These are phyloP conservation scores for Penicillium sumatraense DNA, from an alignment of 2,329 filamentous ascomycete genomes.

Conservation along the genomic window DNA sequence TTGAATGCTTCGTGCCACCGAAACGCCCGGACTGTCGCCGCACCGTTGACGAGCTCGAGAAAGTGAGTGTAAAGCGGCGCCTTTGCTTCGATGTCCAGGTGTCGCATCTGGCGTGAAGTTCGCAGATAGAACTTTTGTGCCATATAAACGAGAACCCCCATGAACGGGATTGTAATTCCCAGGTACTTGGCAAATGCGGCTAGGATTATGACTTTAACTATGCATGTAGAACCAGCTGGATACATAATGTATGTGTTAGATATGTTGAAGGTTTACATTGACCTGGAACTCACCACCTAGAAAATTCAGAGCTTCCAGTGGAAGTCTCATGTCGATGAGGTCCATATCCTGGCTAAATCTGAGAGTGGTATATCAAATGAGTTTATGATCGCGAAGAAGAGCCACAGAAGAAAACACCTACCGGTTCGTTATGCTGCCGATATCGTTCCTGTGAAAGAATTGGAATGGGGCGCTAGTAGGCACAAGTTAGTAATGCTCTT, in stretches of 20 bases:
- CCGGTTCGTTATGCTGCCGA: slow-evolving; percentile 17
- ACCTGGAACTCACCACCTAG: slow-evolving; percentile 6
- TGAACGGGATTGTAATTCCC: slow-evolving; percentile 4
- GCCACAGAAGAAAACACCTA: no score
- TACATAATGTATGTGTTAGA: no score
- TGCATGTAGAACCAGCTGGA: no score
- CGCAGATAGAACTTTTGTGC: slow-evolving; percentile 16
- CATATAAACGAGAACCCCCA: slow-evolving; percentile 8
- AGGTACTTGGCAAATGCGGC: slow-evolving; percentile 15
- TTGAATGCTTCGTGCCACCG: slow-evolving; percentile 47
- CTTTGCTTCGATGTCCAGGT: slow-evolving; percentile 19
- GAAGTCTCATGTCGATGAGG: slow-evolving; percentile 32
- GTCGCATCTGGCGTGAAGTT: slow-evolving; percentile 16
- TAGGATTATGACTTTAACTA: no score
- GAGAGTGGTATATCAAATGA: background rate
- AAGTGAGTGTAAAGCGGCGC: slow-evolving; percentile 16
- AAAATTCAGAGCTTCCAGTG: slow-evolving; percentile 13
- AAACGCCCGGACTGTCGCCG: slow-evolving; percentile 10
- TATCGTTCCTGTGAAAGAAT: slow-evolving; percentile 22
- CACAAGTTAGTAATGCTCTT: no score
- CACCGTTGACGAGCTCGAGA: slow-evolving; percentile 7
- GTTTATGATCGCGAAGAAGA: no score
- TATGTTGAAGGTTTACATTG: background rate
- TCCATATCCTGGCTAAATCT: slow-evolving; percentile 37
- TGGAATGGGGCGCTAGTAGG: slow-evolving; percentile 22